phyloP scores from a whole-genome alignment of 805 yeast species.

The Saccharomyces jurei region DNA sequence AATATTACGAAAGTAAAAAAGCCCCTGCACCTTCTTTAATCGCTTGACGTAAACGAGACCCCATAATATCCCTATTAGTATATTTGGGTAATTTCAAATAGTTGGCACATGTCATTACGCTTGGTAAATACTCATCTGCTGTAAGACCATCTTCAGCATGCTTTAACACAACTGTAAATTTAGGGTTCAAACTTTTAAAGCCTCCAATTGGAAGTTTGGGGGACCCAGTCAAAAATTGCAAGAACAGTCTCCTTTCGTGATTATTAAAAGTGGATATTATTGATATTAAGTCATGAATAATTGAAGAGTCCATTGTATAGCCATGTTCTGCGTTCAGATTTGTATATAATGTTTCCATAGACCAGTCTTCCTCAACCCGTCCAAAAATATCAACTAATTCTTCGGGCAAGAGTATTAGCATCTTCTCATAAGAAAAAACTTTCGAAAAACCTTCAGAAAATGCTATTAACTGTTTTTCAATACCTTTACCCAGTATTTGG shows the following conservation, averaged over 20 bases:
- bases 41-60: constrained; percentile 53
- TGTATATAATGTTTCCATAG: constrained; percentile 46
- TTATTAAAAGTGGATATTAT: constrained; percentile 48
- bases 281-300: constrained; percentile 53
- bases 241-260: constrained; percentile 58
- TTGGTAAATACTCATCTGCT: constrained; percentile 80
- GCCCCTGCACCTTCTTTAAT: constrained; percentile 84
- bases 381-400: constrained; percentile 73
- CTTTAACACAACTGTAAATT: constrained; percentile 78
- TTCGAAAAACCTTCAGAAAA: constrained; percentile 75
- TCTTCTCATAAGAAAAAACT: constrained; percentile 70
- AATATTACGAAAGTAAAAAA: constrained; percentile 59
- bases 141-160: constrained; percentile 60
- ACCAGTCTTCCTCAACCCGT: constrained; percentile 82
- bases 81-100: constrained; percentile 86
- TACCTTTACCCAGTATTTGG: constrained; percentile 53
- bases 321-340: constrained; percentile 86
- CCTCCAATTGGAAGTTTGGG: constrained; percentile 94
- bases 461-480: constrained; percentile 52
- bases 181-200: constrained; percentile 72
- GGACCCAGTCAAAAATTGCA: constrained; percentile 87
- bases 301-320: constrained; percentile 58
- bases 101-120: constrained; percentile 98
- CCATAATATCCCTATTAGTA: constrained; percentile 53
- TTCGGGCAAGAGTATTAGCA: constrained; percentile 62